phyloP scores from a whole-genome alignment of 495 filamentous ascomycete species.

The Trichoderma orchidacearum region DNA sequence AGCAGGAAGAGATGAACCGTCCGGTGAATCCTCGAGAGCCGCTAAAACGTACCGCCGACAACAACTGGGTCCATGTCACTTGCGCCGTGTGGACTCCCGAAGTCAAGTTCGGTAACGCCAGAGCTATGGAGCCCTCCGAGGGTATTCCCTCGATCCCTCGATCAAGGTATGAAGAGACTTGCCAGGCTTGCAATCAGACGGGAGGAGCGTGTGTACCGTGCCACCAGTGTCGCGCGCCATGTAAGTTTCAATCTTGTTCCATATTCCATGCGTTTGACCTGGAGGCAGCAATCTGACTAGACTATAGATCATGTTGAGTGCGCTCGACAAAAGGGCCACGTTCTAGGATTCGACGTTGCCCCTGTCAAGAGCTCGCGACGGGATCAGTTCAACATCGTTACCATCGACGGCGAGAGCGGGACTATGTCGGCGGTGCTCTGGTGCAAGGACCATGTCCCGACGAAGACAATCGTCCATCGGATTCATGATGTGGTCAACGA shows the following conservation, averaged over 20 bases:
- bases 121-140: constrained; percentile 69
- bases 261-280: background rate
- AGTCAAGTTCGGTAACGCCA: constrained; percentile 76
- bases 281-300: background rate
- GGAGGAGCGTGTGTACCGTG: constrained; percentile 73
- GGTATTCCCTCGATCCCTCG: constrained; percentile 68
- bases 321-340: constrained; percentile 70
- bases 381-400: constrained; percentile 59
- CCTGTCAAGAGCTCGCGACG: constrained; percentile 78
- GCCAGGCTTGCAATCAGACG: constrained; percentile 67
- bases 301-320: constrained; percentile 71
- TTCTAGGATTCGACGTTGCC: constrained; percentile 77
- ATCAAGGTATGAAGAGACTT: constrained; percentile 51
- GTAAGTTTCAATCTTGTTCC: constrained; percentile 13
- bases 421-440: constrained; percentile 66
- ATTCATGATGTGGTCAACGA: constrained; percentile 61
- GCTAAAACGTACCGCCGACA: constrained; percentile 79
- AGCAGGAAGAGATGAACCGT: constrained; percentile 67
- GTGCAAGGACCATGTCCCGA: constrained; percentile 71
- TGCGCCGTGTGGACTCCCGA: constrained; percentile 89
- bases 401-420: constrained; percentile 64
- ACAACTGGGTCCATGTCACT: constrained; percentile 96
- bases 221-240: constrained; percentile 59
- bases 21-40: constrained; percentile 80
- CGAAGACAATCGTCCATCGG: constrained; percentile 56